phyloP scores from a whole-genome alignment of 768 basidiomycete species.

The Mycena haematopus region DNA sequence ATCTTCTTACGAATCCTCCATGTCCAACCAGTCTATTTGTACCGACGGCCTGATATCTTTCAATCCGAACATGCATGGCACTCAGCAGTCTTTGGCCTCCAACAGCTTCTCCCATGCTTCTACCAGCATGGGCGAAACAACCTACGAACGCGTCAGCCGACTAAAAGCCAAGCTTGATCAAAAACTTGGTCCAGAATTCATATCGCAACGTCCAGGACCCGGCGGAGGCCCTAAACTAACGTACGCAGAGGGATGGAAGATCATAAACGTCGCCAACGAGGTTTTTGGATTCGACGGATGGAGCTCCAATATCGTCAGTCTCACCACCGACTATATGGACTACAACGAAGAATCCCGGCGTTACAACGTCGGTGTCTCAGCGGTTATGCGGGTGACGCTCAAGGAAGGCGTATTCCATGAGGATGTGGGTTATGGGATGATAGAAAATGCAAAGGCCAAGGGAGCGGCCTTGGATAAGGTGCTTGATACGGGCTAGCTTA shows the following conservation, averaged over 20 bases:
- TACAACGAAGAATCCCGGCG: conserved; percentile 67
- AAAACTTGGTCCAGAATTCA: conserved; percentile 93
- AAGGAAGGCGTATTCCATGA: conserved; percentile 91
- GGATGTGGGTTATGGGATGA: conserved; percentile 89
- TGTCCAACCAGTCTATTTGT: conserved; percentile 39
- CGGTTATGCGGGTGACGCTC: conserved; percentile 86
- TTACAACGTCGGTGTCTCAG: conserved; percentile 79
- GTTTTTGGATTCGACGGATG: conserved; percentile 98
- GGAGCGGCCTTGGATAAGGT: conserved; percentile 92
- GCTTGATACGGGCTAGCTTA: conserved; percentile 30
- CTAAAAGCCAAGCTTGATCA: conserved; percentile 85
- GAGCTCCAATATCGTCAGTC: conserved; percentile 79
- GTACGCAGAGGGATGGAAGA: conserved; percentile 97
- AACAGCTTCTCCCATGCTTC: conserved; percentile 33
- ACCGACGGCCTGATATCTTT: conserved; percentile 67
- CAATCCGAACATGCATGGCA: conserved; percentile 39
- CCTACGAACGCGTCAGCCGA: conserved; percentile 67
- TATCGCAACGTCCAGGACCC: conserved; percentile 88
- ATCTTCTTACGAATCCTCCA: conserved; percentile 48
- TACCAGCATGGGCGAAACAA: conserved; percentile 62
- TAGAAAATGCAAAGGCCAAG: conserved; percentile 88
- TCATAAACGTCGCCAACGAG: conserved; percentile 97
- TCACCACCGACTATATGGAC: conserved; percentile 84
- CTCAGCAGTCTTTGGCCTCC: conserved; percentile 37
- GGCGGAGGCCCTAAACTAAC: conserved; percentile 87